Conservation (phyloP, 345 rosid species). For the Citrus hindsii region DNA sequence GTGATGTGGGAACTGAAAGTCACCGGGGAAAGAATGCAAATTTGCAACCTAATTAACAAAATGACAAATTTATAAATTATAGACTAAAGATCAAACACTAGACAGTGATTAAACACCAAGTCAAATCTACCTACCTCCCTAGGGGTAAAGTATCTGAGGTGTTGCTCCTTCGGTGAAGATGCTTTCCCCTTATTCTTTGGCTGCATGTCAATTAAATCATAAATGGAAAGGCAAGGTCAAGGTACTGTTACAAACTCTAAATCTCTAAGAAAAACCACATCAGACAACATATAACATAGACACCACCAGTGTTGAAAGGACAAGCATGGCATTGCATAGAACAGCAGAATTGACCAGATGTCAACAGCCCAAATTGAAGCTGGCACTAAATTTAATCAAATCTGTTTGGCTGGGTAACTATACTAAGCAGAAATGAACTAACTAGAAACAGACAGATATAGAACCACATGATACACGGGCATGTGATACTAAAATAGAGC, state of each 20-base stretch:
- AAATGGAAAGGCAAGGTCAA: background rate
- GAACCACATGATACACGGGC: background rate
- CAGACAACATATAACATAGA: background rate
- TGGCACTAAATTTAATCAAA: background rate
- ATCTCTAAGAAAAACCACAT: background rate
- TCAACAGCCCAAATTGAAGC: background rate
- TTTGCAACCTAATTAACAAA: constrained; percentile 66
- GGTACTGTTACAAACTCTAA: background rate
- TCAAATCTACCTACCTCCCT: constrained; percentile 54
- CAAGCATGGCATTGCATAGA: background rate
- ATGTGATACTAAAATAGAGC: background rate
- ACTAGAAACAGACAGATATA: background rate
- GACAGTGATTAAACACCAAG: background rate
- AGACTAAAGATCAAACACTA: constrained; percentile 1
- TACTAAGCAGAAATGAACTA: background rate
- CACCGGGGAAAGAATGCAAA: constrained; percentile 84
- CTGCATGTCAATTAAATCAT: constrained; percentile 39
- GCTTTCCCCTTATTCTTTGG: constrained; percentile 53
- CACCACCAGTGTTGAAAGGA: background rate
- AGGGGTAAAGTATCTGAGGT: constrained; percentile 90
- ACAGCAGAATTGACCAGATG: constrained; percentile 2
- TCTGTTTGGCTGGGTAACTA: background rate
- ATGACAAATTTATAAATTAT: background rate
- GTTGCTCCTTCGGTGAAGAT: constrained; percentile 58
- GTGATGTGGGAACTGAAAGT: constrained; percentile 67